Percentiles rank a stretch among this genome's conserved stretches.
These are phyloP conservation scores for Fusarium subglutinans DNA, from an alignment of 2,329 filamentous ascomycete genomes.

Conservation along the genomic window DNA sequence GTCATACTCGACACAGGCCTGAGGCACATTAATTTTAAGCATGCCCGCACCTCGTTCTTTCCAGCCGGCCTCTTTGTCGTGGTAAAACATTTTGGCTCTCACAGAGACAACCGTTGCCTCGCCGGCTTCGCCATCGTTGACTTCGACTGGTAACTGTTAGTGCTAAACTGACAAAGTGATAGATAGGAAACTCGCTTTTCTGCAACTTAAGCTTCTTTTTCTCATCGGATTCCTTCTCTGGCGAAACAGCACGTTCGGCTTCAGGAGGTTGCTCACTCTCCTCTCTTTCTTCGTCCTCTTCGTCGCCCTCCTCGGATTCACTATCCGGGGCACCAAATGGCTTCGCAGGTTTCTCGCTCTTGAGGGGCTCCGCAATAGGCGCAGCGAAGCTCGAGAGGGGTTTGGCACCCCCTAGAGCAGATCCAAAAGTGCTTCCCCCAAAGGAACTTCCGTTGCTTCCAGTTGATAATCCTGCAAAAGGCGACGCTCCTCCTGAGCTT, in stretches of 20 bases:
- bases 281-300: constrained; percentile 51
- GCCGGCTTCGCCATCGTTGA: constrained; percentile 88
- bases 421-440: constrained; percentile 52
- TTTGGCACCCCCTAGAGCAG: constrained; percentile 52
- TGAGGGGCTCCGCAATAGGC: constrained; percentile 58
- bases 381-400: constrained; percentile 75
- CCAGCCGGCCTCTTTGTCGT: constrained; percentile 79
- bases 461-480: constrained; percentile 57
- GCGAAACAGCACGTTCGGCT: constrained; percentile 55
- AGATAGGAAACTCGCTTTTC: constrained; percentile 63
- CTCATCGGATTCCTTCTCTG: constrained; percentile 67
- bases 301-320: constrained; percentile 63
- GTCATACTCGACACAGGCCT: constrained; percentile 64
- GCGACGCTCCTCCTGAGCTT: constrained; percentile 52
- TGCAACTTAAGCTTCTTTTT: constrained; percentile 74
- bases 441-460: constrained; percentile 53
- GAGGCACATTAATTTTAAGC: constrained; percentile 82
- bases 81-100: constrained; percentile 85
- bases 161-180: background rate
- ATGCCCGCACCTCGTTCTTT: constrained; percentile 88
- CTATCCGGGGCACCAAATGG: constrained; percentile 82
- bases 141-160: constrained; percentile 61
- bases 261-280: constrained; percentile 57
- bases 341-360: constrained; percentile 70
- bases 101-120: constrained; percentile 80